Evolutionary conservation across 495 filamentous ascomycete genomes (phyloP).

Genomic region (Podospora comata): DNA sequence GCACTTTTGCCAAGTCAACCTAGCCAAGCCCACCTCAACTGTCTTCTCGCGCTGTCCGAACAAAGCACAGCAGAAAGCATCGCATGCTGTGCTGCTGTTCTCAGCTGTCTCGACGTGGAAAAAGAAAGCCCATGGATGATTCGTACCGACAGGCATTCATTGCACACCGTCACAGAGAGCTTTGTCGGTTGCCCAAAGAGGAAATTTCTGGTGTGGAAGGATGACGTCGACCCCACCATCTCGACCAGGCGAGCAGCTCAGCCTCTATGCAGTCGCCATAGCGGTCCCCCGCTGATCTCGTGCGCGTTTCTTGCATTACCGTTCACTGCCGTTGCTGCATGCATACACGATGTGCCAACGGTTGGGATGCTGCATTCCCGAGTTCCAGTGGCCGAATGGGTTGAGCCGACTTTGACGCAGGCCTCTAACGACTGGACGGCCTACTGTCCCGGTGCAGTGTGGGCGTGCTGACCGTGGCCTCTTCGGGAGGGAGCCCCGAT

Average conservation of each 20-base stretch:
- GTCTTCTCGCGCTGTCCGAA: conserved; percentile 4
- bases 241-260: background rate
- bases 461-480: background rate
- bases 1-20: background rate
- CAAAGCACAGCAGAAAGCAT: background rate
- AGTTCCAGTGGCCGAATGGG: background rate
- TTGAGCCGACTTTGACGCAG: conserved; percentile 4
- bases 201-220: background rate
- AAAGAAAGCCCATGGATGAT: background rate
- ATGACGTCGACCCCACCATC: conserved; percentile 8
- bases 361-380: background rate
- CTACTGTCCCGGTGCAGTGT: background rate
- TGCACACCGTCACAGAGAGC: background rate
- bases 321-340: conserved; percentile 5
- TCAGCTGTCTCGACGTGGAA: background rate
- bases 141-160: background rate
- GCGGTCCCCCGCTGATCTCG: background rate
- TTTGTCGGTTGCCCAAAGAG: background rate
- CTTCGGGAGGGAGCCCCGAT: background rate
- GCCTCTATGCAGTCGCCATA: conserved; percentile 6
- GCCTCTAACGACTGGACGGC: conserved; percentile 8
- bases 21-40: background rate
- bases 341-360: conserved; percentile 5
- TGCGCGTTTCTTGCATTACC: conserved; percentile 5
- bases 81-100: background rate